Evolutionary conservation across 2,329 filamentous ascomycete species (phyloP), one percentile per base, ranked within the genome.

Genomic region (Diaporthe vexans): DNA sequence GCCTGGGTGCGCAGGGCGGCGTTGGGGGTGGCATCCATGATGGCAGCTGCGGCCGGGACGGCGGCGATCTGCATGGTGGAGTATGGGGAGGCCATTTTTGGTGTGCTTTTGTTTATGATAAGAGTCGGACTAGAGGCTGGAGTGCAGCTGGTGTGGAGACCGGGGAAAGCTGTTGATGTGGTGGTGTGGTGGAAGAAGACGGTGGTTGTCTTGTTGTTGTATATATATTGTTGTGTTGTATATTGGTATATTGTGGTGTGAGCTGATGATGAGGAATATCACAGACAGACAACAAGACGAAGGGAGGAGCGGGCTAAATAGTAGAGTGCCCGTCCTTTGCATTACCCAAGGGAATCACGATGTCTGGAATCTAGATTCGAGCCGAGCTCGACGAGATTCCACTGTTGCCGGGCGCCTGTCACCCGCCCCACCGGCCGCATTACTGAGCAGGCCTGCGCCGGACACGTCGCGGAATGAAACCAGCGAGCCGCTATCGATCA

Each of bases 391-490:
- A 68, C 63, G 33, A 15, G 48, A 68, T 68, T 68, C 63, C 63
- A 68, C 63, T 54, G 48, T 26, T 68, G 46, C 63, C 63, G 63
- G 63, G 48, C 63, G 63, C 63, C 63, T 68, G 63, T 68, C 63
- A 68, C 63, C 63, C 63, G 63, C 63, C 63, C 63, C 63, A 68
- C 63, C 15, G 1, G 33, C 24, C 15, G 63, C 63, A 68, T 54
- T 68, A 29, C 63, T 54, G 63, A 68, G 46, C 43, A 8, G 43
- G 40, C 11, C 43, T 43, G 40, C 13, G 61, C 63, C 63, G 48
- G 63, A 68, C 63, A 68, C 63, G 63, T 68, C 63, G 63, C 63
- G 63, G 63, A 68, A 68, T 54, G 63, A 68, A 68, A 68, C 63
- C 63, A 68, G 63, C 48, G 63, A 68, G 63, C 63, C 63, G 63